Evolutionary conservation across 2,329 filamentous ascomycete species (phyloP), one percentile per base, ranked within the genome.

Genomic region (Colletotrichum spaethianum): DNA sequence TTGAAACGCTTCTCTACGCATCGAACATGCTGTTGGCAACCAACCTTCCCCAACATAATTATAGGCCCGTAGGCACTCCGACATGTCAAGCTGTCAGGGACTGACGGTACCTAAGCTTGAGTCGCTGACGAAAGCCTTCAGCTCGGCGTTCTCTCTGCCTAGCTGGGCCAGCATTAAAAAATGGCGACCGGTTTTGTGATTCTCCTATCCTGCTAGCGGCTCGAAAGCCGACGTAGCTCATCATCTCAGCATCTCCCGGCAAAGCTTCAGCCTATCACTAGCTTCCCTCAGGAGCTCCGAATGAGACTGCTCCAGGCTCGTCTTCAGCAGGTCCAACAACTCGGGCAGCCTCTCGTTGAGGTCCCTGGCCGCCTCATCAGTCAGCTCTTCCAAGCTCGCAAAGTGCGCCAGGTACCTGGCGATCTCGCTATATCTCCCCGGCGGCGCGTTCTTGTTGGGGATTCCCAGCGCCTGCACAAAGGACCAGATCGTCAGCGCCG

Each of bases 401-500:
- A 95, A 84, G 75, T 91, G 92, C 20, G 89, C 88, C 3, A 88
- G 80, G 73, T 88, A 88, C 7, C 82, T 79, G 1, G 81, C 79
- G 55, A 86, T 80, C 3, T 80, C 79, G 2, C 78, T 77, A 18
- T 83, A 80, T 55, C 72, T 42, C 20, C 57, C 72, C 9, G 70
- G 74, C 9, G 75, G 44, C n/a, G 68, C 72, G 6, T 55, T 64
- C 36, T 20, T 64, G 14, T 26, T 56, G 1, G 67, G 68, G 16
- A 71, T 64, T 2, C 94, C 93, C 18, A 96, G 83, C 0, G 95
- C 94, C 76, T 91, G 94, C 3, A 94, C 94, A 78, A 96, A 98
- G 4, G 91, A 93, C 94, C 94, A 98, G 14, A 98, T 94, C 60
- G 94, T 93, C 64, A 98, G 84, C 0, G 92, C 91, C 0, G 95